Evolutionary conservation across 2,329 filamentous ascomycete genomes (phyloP).

Genomic region (Venturia carpophila): DNA sequence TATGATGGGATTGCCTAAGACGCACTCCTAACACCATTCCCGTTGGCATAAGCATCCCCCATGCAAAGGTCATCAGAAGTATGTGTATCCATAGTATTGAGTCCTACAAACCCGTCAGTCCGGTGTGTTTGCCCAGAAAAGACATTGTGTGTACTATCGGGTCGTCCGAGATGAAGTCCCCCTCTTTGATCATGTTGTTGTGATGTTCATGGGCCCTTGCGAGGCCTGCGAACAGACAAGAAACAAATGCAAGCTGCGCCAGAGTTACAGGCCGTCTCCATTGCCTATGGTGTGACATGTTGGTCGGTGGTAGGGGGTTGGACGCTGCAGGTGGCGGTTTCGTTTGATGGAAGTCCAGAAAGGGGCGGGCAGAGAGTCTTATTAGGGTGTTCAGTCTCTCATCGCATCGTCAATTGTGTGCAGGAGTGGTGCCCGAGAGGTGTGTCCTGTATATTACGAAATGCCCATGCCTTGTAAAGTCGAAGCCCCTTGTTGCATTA

Average conservation of each 20-base stretch:
- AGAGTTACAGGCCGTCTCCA: slow-evolving; percentile 1
- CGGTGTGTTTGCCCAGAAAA: slow-evolving; percentile 19
- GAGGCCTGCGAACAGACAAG: slow-evolving; percentile 5
- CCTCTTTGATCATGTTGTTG: slow-evolving; percentile 33
- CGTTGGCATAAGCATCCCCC: slow-evolving; percentile 84
- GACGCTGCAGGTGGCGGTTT: not conserved
- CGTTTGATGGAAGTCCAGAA: slow-evolving; percentile 10
- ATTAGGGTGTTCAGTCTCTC: not conserved
- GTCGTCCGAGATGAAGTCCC: slow-evolving; percentile 30
- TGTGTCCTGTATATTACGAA: slow-evolving; percentile 1
- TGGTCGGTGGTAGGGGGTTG: not conserved
- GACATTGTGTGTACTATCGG: slow-evolving; percentile 27
- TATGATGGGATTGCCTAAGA: slow-evolving; percentile 22
- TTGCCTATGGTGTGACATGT: slow-evolving; percentile 13
- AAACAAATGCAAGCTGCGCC: not conserved
- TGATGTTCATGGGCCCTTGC: slow-evolving; percentile 32
- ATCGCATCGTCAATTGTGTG: not conserved
- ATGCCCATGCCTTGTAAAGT: not conserved
- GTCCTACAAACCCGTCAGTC: slow-evolving; percentile 44
- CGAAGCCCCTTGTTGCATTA: not conserved
- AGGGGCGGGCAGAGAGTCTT: not conserved
- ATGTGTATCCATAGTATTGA: slow-evolving; percentile 90
- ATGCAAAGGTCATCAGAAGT: slow-evolving; percentile 74
- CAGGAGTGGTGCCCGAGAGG: not conserved
- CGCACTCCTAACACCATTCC: slow-evolving; percentile 92